These are phyloP conservation scores for Pichiaceae sp. DNA, from an alignment of 1,139 yeast genomes.

Conservation along the genomic window DNA sequence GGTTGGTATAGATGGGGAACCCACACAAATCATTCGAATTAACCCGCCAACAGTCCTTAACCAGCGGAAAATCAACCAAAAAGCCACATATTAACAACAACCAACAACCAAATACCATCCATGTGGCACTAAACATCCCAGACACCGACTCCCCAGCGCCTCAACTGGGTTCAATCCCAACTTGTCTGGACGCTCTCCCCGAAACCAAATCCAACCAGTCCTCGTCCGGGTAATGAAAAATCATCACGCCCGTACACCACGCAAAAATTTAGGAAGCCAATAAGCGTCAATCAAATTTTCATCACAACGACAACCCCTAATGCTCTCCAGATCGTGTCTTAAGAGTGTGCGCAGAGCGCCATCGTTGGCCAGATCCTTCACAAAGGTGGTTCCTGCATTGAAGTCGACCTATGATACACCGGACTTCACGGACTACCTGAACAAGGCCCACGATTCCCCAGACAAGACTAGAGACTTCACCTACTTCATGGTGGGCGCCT, in stretches of 20 bases:
- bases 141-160: too few relatives aligned
- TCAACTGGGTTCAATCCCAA: too few relatives aligned
- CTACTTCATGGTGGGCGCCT: constrained; percentile 96
- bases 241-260: constrained; percentile 12
- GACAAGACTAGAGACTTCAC: constrained; percentile 78
- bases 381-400: constrained; percentile 41
- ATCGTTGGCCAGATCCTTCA: constrained; percentile 32
- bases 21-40: too few relatives aligned
- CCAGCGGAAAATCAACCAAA: too few relatives aligned
- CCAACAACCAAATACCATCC: too few relatives aligned
- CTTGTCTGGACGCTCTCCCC: too few relatives aligned
- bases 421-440: constrained; percentile 77
- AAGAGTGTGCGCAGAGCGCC: constrained; percentile 15
- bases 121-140: too few relatives aligned
- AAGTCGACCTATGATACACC: constrained; percentile 87
- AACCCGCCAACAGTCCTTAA: too few relatives aligned
- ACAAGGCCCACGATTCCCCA: constrained; percentile 51
- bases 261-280: not conserved
- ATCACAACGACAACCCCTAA: not conserved
- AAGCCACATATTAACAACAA: too few relatives aligned
- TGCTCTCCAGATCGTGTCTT: not conserved
- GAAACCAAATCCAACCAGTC: too few relatives aligned
- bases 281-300: constrained; percentile 41
- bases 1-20: too few relatives aligned
- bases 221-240: too few relatives aligned